Conservation (phyloP, 176 grass and related monocot genomes). For the Saccharum officinarum region DNA sequence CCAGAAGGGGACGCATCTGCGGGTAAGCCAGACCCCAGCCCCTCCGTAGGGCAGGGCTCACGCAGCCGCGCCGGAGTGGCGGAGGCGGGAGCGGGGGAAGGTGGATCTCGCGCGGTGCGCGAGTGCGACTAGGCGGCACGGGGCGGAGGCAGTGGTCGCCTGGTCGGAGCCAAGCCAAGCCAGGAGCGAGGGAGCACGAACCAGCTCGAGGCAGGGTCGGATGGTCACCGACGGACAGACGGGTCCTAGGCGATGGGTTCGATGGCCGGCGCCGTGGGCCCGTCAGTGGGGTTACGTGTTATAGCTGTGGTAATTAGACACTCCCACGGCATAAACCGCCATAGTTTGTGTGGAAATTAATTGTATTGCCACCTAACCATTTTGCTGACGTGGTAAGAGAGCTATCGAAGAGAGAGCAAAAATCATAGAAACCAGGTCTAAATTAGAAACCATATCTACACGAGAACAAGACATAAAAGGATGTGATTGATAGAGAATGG, state of each 20-base stretch:
- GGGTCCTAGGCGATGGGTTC: background rate
- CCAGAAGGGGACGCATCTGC: slow-evolving; percentile 39
- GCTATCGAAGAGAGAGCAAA: too few species aligned
- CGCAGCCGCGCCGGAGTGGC: background rate
- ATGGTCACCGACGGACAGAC: background rate
- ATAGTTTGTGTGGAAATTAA: too few species aligned
- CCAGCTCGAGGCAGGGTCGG: slow-evolving; percentile 5
- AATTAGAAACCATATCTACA: too few species aligned
- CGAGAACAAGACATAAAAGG: too few species aligned
- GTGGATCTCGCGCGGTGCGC: slow-evolving; percentile 38
- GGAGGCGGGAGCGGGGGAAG: background rate
- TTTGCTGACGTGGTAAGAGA: too few species aligned
- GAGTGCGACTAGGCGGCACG: background rate
- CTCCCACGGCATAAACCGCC: too few species aligned
- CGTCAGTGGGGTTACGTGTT: too few species aligned
- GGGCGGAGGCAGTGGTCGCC: slow-evolving; percentile 1
- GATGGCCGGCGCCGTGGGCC: background rate
- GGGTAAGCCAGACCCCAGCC: background rate
- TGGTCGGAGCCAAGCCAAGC: background rate
- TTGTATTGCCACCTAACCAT: too few species aligned
- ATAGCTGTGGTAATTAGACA: too few species aligned
- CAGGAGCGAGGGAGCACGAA: slow-evolving; percentile 17
- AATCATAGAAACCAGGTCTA: too few species aligned
- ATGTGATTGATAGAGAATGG: too few species aligned
- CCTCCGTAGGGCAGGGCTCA: slow-evolving; percentile 7